Conservation (phyloP, 148 eudicot species). For the Dianthus caryophyllus region DNA sequence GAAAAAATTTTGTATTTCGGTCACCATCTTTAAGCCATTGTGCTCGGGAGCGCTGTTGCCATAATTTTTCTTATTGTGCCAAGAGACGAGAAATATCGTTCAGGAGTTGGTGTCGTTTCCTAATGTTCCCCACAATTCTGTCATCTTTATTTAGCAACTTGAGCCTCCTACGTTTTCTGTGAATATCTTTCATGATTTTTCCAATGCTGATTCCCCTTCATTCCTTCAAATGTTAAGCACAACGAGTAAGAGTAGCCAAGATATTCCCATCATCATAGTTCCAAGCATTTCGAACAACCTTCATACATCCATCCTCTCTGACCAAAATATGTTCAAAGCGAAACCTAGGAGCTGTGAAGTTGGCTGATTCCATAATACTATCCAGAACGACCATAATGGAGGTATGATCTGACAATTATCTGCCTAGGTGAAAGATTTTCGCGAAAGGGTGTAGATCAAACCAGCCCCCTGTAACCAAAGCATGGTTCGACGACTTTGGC, state of each 20-base stretch:
- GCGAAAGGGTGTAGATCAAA: no score
- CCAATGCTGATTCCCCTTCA: not conserved
- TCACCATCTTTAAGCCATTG: not conserved
- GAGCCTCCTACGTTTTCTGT: not conserved
- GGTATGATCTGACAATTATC: no score
- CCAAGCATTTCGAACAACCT: not conserved
- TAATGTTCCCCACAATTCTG: not conserved
- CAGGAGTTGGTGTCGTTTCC: not conserved
- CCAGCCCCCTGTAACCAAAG: no score
- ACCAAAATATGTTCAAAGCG: no score
- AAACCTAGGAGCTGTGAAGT: no score
- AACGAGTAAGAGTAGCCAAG: not conserved
- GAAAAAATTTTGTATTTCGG: no score
- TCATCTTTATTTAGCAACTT: not conserved
- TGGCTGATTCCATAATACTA: no score
- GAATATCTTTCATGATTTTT: not conserved
- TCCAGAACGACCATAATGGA: no score
- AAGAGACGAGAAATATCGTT: not conserved
- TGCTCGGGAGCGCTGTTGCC: not conserved
- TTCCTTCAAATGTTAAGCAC: not conserved
- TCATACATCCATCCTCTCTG: not conserved
- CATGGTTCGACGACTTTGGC: no score
- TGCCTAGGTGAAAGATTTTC: no score
- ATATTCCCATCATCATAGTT: not conserved
- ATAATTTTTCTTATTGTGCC: not conserved